Evolutionary conservation across 495 filamentous ascomycete genomes (phyloP).

Genomic region (Immersiella caudata): DNA sequence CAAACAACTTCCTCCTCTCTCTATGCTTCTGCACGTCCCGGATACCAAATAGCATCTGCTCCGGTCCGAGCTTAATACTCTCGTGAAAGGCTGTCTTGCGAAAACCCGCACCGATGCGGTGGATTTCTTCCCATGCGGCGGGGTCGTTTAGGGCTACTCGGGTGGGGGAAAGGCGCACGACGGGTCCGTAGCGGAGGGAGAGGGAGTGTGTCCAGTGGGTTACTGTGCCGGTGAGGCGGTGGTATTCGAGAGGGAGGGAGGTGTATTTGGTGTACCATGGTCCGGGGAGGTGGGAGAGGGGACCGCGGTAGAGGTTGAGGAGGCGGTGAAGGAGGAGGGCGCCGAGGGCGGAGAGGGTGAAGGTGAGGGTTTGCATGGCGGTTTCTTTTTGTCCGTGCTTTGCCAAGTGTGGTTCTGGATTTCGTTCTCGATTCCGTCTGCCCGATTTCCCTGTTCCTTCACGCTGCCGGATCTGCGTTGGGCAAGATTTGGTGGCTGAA

Average conservation of each 20-base stretch:
- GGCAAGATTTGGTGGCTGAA: too few species aligned
- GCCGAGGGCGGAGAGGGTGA: neutral
- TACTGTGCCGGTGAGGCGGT: constrained; percentile 24
- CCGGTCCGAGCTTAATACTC: constrained; percentile 18
- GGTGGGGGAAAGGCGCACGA: constrained; percentile 58
- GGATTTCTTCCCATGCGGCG: constrained; percentile 59
- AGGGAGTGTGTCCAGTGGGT: constrained; percentile 29
- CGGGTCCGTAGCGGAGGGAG: constrained; percentile 53
- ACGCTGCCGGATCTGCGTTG: too few species aligned
- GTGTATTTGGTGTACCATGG: constrained; percentile 48
- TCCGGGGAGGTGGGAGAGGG: constrained; percentile 55
- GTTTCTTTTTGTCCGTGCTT: neutral
- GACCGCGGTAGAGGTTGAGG: constrained; percentile 55
- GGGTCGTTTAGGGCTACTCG: constrained; percentile 56
- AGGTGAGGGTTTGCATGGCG: neutral
- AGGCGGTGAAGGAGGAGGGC: constrained; percentile 27
- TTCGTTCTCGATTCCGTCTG: neutral
- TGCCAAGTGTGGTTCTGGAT: too few species aligned
- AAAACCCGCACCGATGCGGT: constrained; percentile 30
- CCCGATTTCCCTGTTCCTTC: too few species aligned
- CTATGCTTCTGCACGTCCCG: constrained; percentile 17
- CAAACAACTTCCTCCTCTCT: constrained; percentile 23
- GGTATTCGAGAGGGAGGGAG: constrained; percentile 33
- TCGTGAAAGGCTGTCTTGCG: constrained; percentile 24
- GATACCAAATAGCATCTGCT: constrained; percentile 22